Conservation (phyloP, 768 basidiomycete genomes). For the Crassisporium funariophilum region DNA sequence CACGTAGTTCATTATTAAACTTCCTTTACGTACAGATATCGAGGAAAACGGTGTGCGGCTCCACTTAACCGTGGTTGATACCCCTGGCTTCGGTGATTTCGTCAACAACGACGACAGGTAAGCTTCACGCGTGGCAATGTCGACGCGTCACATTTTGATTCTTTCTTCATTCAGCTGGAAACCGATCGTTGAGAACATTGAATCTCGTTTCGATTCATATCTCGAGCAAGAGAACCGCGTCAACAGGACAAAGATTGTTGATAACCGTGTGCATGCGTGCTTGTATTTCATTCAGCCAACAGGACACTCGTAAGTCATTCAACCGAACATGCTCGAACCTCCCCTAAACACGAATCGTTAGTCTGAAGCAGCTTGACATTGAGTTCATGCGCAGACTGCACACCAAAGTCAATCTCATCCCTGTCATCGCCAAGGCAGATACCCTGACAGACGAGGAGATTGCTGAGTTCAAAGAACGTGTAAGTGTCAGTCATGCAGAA, state of each 20-base stretch:
- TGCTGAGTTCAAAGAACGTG: conserved; percentile 88
- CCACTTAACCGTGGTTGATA: conserved; percentile 98
- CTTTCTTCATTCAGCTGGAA: conserved; percentile 73
- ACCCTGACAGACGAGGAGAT: conserved; percentile 98
- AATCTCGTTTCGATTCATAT: conserved; percentile 96
- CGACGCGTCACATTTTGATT: conserved; percentile 17
- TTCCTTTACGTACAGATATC: conserved; percentile 69
- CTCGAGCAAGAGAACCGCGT: conserved; percentile 99
- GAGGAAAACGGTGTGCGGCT: conserved; percentile 98
- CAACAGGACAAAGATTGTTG: conserved; percentile 89
- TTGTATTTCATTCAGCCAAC: conserved; percentile 99
- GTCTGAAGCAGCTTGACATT: conserved; percentile 96
- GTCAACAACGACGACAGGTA: conserved; percentile 99
- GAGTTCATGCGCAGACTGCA: conserved; percentile 99
- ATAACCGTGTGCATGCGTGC: conserved; percentile 98
- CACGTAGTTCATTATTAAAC: conserved; percentile 25
- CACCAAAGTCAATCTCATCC: conserved; percentile 97
- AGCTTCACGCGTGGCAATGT: conserved; percentile 23
- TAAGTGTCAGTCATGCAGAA: conserved; percentile 35
- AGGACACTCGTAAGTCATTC: conserved; percentile 85
- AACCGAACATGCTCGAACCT: not conserved
- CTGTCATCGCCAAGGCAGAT: conserved; percentile 97
- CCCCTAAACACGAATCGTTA: conserved; percentile 31
- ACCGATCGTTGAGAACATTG: conserved; percentile 97
- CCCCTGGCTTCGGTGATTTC: conserved; percentile 98